Percentiles rank a stretch among this genome's conserved stretches.
Evolutionary conservation across 78 protist genomes (phyloP).

Genomic region (Planoprotostelium fungivorum): DNA sequence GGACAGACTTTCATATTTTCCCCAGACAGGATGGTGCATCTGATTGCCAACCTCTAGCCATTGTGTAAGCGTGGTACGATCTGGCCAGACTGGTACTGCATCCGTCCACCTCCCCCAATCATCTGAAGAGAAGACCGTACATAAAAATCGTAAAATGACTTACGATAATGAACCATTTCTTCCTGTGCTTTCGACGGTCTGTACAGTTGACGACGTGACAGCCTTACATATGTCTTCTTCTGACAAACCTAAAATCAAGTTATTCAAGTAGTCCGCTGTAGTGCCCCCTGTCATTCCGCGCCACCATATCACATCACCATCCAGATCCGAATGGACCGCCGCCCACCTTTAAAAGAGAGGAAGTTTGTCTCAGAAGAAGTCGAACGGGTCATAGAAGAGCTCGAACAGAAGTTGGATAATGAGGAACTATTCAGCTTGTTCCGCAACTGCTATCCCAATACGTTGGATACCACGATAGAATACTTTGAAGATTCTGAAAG

Average conservation of each 20-base stretch:
- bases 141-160: too few species aligned
- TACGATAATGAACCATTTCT: too few species aligned
- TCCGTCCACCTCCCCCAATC: constrained; percentile 1
- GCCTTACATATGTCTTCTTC: too few species aligned
- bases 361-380: not conserved
- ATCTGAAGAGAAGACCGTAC: not conserved
- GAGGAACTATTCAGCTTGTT: constrained; percentile 10
- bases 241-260: too few species aligned
- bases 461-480: constrained; percentile 63
- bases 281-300: too few species aligned
- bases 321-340: too few species aligned
- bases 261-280: too few species aligned
- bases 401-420: not conserved
- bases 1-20: too few species aligned
- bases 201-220: too few species aligned
- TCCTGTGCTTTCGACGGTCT: too few species aligned
- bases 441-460: constrained; percentile 23
- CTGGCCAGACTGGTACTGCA: not conserved
- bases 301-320: too few species aligned
- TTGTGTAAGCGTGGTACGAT: not conserved
- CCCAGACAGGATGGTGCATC: not conserved
- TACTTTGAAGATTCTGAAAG: not conserved
- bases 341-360: not conserved
- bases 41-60: not conserved
- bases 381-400: not conserved